These are phyloP conservation scores for Acer saccharum DNA, from an alignment of 345 rosid species.

Conservation along the genomic window DNA sequence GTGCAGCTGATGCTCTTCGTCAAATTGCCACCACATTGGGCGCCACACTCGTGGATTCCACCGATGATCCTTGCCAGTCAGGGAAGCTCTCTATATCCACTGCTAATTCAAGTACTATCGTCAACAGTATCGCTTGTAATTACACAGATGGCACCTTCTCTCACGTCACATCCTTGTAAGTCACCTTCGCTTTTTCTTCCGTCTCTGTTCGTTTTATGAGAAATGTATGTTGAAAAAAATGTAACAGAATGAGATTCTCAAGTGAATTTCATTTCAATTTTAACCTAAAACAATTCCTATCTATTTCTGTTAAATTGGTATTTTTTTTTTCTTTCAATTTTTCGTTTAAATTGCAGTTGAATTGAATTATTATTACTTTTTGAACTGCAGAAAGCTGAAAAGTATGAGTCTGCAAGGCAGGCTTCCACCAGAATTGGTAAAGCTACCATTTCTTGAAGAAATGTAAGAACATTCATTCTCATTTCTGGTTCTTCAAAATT, in stretches of 20 bases:
- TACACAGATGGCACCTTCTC: neutral
- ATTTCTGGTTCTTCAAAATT: neutral
- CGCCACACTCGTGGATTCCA: neutral
- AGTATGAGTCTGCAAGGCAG: slow-evolving; percentile 8
- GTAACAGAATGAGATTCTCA: too few species aligned
- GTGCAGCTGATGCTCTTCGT: neutral
- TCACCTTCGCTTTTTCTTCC: neutral
- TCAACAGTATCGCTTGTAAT: neutral
- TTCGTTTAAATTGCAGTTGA: neutral
- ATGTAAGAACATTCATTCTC: slow-evolving; percentile 4
- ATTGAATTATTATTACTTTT: too few species aligned
- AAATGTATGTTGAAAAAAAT: too few species aligned
- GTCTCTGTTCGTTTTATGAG: neutral
- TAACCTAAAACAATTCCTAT: too few species aligned
- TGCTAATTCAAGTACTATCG: neutral
- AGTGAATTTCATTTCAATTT: too few species aligned
- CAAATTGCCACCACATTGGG: neutral
- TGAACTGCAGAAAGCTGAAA: neutral
- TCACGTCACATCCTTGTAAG: neutral
- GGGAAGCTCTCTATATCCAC: neutral
- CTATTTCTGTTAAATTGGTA: too few species aligned
- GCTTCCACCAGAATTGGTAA: slow-evolving; percentile 10
- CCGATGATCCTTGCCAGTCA: neutral
- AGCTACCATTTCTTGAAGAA: neutral
- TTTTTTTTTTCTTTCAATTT: too few species aligned